These are phyloP conservation scores for Fusarium marasasianum DNA, from an alignment of 2,329 filamentous ascomycete species.

Conservation along the genomic window DNA sequence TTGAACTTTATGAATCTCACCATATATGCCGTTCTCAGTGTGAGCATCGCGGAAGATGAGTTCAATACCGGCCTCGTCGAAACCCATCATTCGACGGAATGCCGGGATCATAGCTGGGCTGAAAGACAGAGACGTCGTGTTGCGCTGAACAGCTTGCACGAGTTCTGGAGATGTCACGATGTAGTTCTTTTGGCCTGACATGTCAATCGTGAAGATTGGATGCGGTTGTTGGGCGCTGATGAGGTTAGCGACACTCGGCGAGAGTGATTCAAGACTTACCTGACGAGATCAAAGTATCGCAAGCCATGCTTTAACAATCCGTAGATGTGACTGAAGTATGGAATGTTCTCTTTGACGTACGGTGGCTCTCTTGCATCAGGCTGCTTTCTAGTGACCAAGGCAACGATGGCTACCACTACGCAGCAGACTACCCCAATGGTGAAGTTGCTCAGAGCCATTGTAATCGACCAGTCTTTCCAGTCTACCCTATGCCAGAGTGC, in stretches of 20 bases:
- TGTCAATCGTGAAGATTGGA: slow-evolving; percentile 38
- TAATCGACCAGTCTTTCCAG: accelerated
- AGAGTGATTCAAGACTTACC: background rate
- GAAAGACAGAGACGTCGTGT: slow-evolving; percentile 24
- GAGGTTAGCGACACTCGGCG: background rate
- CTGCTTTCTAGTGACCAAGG: background rate
- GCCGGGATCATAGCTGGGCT: slow-evolving; percentile 33
- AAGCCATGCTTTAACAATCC: slow-evolving; percentile 28
- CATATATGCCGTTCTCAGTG: slow-evolving; percentile 37
- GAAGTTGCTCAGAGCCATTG: slow-evolving; percentile 16
- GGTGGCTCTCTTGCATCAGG: slow-evolving; percentile 27
- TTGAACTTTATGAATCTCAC: slow-evolving; percentile 32
- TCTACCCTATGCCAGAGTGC: background rate
- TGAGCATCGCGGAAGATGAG: slow-evolving; percentile 37
- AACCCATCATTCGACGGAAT: slow-evolving; percentile 35
- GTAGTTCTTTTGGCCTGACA: slow-evolving; percentile 35
- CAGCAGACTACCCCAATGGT: slow-evolving; percentile 16
- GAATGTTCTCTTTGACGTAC: slow-evolving; percentile 15
- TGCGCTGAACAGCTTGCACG: slow-evolving; percentile 32
- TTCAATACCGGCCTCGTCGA: slow-evolving; percentile 31
- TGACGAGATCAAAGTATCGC: slow-evolving; percentile 31
- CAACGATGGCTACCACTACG: slow-evolving; percentile 4
- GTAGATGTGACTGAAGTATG: slow-evolving; percentile 29
- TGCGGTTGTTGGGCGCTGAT: slow-evolving; percentile 28
- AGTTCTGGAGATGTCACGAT: slow-evolving; percentile 37